Evolutionary conservation across 192 early-diverging fungal genomes (phyloP).

Genomic region (Powellomyces hirtus): DNA sequence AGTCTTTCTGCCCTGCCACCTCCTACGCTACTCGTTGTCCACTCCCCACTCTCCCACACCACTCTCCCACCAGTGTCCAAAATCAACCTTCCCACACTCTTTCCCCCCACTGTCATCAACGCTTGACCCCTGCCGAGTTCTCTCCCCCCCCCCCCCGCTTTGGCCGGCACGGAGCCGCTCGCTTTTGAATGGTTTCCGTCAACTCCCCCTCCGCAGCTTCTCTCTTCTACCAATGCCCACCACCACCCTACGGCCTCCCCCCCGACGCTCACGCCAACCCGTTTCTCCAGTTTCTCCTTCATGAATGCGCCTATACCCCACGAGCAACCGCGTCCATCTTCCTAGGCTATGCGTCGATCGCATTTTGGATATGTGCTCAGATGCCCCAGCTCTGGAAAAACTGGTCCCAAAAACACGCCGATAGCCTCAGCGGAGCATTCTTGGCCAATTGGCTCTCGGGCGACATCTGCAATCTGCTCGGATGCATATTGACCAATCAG

Average conservation of each 20-base stretch:
- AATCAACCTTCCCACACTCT: no score
- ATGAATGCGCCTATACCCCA: slow-evolving; percentile 2
- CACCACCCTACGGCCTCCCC: neutral
- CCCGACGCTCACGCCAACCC: neutral
- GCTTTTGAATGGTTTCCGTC: no score
- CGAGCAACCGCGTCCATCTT: neutral
- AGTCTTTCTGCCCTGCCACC: no score
- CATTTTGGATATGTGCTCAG: slow-evolving; percentile 73
- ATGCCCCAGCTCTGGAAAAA: slow-evolving; percentile 66
- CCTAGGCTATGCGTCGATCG: slow-evolving; percentile 59
- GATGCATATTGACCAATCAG: slow-evolving; percentile 68
- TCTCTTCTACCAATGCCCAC: neutral
- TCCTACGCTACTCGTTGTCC: no score
- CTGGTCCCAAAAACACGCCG: slow-evolving; percentile 45
- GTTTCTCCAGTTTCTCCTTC: neutral
- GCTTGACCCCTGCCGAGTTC: no score
- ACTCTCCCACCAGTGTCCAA: no score
- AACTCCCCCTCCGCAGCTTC: neutral
- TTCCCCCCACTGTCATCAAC: no score
- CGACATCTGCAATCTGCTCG: slow-evolving; percentile 69
- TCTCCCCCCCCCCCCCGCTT: no score
- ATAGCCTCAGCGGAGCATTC: slow-evolving; percentile 55
- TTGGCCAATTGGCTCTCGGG: slow-evolving; percentile 68
- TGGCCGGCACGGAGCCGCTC: no score
- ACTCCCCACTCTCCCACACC: no score